Evolutionary conservation across 768 basidiomycete species (phyloP).

Genomic region (Sistotremastrum suecicum): DNA sequence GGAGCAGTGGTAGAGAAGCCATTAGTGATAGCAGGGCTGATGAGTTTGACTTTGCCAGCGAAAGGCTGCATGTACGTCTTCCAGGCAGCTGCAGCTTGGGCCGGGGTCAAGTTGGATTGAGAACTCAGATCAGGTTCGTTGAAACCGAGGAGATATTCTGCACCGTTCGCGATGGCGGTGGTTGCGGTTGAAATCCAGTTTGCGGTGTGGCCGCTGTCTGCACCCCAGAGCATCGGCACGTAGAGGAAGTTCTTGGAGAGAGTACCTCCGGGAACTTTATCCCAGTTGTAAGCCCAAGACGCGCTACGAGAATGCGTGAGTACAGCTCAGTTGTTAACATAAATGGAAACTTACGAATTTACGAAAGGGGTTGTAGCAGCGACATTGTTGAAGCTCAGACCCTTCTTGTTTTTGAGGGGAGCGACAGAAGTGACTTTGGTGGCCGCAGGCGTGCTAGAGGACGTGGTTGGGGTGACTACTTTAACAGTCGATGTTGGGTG

Average conservation of each 20-base stretch:
- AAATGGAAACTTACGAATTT: conserved; percentile 9
- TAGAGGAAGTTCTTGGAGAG: conserved; percentile 10
- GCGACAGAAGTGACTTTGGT: too few species aligned
- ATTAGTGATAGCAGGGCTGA: conserved; percentile 19
- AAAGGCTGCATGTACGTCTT: conserved; percentile 18
- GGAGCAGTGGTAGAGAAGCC: conserved; percentile 8
- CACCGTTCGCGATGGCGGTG: conserved; percentile 15
- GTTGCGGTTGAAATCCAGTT: conserved; percentile 14
- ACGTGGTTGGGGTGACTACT: too few species aligned
- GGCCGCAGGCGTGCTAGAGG: too few species aligned
- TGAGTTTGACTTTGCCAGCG: conserved; percentile 17
- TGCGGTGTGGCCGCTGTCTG: conserved; percentile 7
- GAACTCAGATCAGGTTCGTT: conserved; percentile 17
- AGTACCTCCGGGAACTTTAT: conserved; percentile 5
- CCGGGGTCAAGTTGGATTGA: conserved; percentile 17
- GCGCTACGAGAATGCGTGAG: conserved; percentile 5
- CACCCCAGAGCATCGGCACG: conserved; percentile 17
- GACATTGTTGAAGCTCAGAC: conserved; percentile 16
- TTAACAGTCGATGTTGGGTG: too few species aligned
- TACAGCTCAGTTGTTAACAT: too few species aligned
- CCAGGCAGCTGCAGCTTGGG: conserved; percentile 15
- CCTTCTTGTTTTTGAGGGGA: conserved; percentile 11
- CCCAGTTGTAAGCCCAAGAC: conserved; percentile 18
- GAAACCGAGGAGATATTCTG: conserved; percentile 16
- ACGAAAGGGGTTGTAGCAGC: conserved; percentile 10